phyloP scores from a whole-genome alignment of 768 basidiomycete species.

The Suillus spraguei region DNA sequence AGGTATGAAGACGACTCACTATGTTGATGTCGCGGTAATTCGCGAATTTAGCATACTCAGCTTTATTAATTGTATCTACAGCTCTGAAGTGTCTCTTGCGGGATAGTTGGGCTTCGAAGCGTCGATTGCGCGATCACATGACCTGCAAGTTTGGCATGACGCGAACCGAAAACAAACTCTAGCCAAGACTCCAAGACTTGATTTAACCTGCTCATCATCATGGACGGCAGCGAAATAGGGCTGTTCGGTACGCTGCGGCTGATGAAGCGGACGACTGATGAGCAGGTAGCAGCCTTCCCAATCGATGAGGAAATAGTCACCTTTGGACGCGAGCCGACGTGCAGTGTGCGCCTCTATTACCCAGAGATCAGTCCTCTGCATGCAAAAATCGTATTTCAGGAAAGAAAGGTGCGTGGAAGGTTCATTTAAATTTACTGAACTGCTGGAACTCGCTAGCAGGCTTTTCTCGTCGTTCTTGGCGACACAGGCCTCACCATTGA shows the following conservation, averaged over 20 bases:
- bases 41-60: too few relatives aligned
- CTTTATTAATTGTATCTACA: not conserved
- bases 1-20: too few relatives aligned
- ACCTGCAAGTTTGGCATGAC: not conserved
- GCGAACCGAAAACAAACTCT: constrained; percentile 4
- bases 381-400: constrained; percentile 64
- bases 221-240: constrained; percentile 59
- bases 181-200: not conserved
- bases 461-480: constrained; percentile 68
- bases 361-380: constrained; percentile 61
- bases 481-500: constrained; percentile 59
- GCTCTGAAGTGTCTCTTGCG: not conserved
- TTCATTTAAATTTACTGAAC: not conserved
- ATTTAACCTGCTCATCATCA: constrained; percentile 8
- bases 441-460: constrained; percentile 40
- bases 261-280: constrained; percentile 52
- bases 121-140: constrained; percentile 4
- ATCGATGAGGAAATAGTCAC: constrained; percentile 70
- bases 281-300: constrained; percentile 65
- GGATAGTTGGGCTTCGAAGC: too few relatives aligned
- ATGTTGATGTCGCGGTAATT: too few relatives aligned
- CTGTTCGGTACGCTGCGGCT: constrained; percentile 66
- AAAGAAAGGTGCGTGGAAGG: constrained; percentile 51
- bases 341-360: constrained; percentile 74
- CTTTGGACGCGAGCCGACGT: constrained; percentile 65